Percentiles rank a stretch among this genome's conserved stretches.
Conservation (phyloP, 495 filamentous ascomycete genomes). For the Thermochaetoides thermophila region DNA sequence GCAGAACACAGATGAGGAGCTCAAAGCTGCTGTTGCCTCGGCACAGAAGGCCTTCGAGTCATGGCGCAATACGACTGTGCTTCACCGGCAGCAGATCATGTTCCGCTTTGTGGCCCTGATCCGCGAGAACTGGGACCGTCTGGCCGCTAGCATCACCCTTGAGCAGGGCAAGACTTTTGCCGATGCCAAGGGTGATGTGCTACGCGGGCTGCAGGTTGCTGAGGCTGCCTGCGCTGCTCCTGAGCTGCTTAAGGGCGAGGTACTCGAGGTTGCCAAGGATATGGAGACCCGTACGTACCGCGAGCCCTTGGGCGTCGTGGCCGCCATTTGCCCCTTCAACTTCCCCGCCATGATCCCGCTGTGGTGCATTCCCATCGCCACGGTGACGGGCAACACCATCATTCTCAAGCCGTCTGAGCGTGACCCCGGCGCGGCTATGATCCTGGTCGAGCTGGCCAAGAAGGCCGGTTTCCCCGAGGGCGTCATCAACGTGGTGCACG, state of each 20-base stretch:
- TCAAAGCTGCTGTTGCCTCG: slow-evolving; percentile 72
- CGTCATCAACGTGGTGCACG: slow-evolving; percentile 91
- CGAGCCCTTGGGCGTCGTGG: slow-evolving; percentile 88
- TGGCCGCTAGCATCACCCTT: slow-evolving; percentile 89
- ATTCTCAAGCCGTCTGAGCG: slow-evolving; percentile 96
- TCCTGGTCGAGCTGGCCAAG: slow-evolving; percentile 78
- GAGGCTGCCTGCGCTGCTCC: slow-evolving; percentile 93
- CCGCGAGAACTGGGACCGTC: slow-evolving; percentile 84
- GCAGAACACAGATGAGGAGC: slow-evolving; percentile 81
- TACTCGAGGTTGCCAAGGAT: slow-evolving; percentile 94
- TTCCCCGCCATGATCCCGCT: slow-evolving; percentile 99
- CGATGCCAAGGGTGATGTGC: slow-evolving; percentile 88
- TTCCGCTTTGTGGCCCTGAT: slow-evolving; percentile 90
- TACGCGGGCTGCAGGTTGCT: slow-evolving; percentile 89
- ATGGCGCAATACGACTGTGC: slow-evolving; percentile 73
- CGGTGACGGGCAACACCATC: slow-evolving; percentile 84
- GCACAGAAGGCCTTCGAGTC: slow-evolving; percentile 80
- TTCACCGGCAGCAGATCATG: slow-evolving; percentile 87
- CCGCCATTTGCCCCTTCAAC: slow-evolving; percentile 98
- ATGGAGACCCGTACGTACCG: slow-evolving; percentile 94
- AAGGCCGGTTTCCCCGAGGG: slow-evolving; percentile 90
- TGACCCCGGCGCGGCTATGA: slow-evolving; percentile 96
- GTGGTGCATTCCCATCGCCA: slow-evolving; percentile 93
- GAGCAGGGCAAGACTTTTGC: slow-evolving; percentile 98
- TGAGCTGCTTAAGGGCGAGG: slow-evolving; percentile 82